These are phyloP conservation scores for Eucalyptus pauciflora DNA, from an alignment of 345 rosid genomes.

Conservation along the genomic window DNA sequence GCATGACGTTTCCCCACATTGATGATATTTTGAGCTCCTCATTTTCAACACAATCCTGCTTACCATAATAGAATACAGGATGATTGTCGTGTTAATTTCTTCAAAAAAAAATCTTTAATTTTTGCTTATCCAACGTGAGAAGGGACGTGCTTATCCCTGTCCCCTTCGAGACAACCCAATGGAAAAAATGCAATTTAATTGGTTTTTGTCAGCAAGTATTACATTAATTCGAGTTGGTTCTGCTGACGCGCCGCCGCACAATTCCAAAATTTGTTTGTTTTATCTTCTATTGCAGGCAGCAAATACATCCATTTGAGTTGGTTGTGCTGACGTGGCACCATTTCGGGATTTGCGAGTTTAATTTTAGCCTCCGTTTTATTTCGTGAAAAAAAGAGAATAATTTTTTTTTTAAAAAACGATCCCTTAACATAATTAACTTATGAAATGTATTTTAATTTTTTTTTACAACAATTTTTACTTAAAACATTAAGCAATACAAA, in stretches of 20 bases:
- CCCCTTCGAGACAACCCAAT: background rate
- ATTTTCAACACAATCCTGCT: background rate
- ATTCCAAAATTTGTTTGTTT: background rate
- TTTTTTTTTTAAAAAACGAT: too few species aligned
- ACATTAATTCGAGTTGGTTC: background rate
- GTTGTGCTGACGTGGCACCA: background rate
- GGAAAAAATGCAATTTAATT: background rate
- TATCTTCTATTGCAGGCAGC: background rate
- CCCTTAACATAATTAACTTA: background rate
- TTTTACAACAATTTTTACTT: too few species aligned
- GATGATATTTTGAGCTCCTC: background rate
- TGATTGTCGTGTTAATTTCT: background rate
- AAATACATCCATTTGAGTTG: background rate
- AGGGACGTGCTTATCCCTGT: background rate
- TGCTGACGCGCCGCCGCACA: background rate
- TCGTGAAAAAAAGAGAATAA: background rate
- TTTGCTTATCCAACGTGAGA: background rate
- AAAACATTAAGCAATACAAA: background rate
- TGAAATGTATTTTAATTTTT: background rate
- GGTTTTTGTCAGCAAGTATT: background rate
- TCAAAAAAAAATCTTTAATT: background rate
- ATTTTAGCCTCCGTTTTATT: background rate
- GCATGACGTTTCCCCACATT: background rate
- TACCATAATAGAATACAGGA: background rate
- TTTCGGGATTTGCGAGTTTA: background rate